Conservation (phyloP, 495 filamentous ascomycete species). For the Lasiosphaeria miniovina region DNA sequence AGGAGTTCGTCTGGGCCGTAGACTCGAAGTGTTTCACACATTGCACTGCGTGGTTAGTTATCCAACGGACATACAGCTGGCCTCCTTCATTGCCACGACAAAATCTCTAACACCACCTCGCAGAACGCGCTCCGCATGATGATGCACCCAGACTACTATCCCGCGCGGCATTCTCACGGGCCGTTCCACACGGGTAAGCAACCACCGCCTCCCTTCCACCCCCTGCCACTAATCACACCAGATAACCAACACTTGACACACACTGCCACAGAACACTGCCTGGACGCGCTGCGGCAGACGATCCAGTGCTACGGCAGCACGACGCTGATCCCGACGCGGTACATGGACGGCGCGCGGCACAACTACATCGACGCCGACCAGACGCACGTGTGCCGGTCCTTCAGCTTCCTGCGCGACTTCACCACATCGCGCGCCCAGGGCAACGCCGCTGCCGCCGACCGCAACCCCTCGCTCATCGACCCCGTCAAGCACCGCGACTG, state of each 20-base stretch:
- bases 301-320: constrained; percentile 23
- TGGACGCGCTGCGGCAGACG: constrained; percentile 20
- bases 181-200: not conserved
- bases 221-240: not conserved
- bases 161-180: constrained; percentile 1
- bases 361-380: constrained; percentile 22
- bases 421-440: constrained; percentile 10
- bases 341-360: constrained; percentile 5
- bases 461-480: not conserved
- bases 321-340: constrained; percentile 19
- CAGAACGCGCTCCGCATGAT: constrained; percentile 7
- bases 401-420: constrained; percentile 7
- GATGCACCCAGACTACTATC: constrained; percentile 8
- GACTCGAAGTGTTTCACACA: constrained; percentile 4
- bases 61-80: not conserved
- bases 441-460: not conserved
- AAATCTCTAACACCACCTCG: not conserved
- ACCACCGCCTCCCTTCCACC: not conserved
- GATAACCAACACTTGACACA: not conserved
- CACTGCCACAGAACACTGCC: constrained; percentile 23
- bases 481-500: too few species aligned
- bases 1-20: not conserved
- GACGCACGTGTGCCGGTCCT: constrained; percentile 18
- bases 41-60: not conserved
- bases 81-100: not conserved